Conservation (phyloP, 805 yeast species). For the Suhomyces sp. region DNA sequence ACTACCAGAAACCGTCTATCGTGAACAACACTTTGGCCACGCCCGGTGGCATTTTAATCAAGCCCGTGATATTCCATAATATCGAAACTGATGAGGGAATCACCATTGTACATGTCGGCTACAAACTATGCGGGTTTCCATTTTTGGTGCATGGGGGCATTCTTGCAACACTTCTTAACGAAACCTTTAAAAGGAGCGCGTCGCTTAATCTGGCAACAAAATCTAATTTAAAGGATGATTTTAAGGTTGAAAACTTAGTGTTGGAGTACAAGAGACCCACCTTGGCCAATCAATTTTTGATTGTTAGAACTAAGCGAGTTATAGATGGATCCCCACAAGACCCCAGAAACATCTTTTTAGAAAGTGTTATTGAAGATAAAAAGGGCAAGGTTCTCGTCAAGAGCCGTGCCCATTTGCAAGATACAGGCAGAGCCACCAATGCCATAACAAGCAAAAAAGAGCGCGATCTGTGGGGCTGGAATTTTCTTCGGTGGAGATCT, state of each 20-base stretch:
- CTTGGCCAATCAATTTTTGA: conserved; percentile 70
- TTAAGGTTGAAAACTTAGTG: conserved; percentile 43
- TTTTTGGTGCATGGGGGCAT: conserved; percentile 88
- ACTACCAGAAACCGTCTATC: conserved; percentile 19
- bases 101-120: conserved; percentile 73
- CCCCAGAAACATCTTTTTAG: conserved; percentile 36
- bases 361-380: conserved; percentile 51
- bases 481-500: neutral
- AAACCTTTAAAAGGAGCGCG: conserved; percentile 59
- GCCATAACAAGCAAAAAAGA: neutral
- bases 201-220: conserved; percentile 34
- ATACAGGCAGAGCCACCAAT: conserved; percentile 31
- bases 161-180: conserved; percentile 75
- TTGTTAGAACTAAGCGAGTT: conserved; percentile 48
- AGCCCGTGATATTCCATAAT: conserved; percentile 67
- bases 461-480: neutral
- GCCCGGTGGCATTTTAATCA: conserved; percentile 78
- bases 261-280: conserved; percentile 69
- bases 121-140: conserved; percentile 80
- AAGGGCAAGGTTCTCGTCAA: conserved; percentile 55
- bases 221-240: conserved; percentile 36
- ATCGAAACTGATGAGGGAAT: conserved; percentile 55
- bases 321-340: conserved; percentile 22
- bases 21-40: conserved; percentile 49
- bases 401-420: conserved; percentile 49